Percentiles rank a stretch among this genome's conserved stretches.
phyloP scores from a whole-genome alignment of 2,329 filamentous ascomycete species.

The Thyridium curvatum region DNA sequence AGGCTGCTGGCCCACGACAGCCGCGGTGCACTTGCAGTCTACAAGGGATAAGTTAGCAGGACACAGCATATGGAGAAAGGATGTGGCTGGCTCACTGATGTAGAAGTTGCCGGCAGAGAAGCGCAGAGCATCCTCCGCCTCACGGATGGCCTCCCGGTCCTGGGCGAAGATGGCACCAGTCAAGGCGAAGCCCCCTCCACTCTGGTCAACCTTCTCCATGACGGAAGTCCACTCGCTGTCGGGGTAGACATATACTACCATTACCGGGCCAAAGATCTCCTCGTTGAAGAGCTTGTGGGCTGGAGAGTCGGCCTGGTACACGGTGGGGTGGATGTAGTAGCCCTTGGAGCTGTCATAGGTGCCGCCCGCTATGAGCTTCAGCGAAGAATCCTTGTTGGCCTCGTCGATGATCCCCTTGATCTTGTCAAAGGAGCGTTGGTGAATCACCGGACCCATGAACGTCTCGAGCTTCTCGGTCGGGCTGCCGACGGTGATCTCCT shows the following conservation, averaged over 20 bases:
- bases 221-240: slow-evolving; percentile 37
- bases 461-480: slow-evolving; percentile 63
- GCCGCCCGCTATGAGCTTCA: slow-evolving; percentile 70
- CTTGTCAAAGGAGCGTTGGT: slow-evolving; percentile 75
- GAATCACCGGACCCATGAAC: slow-evolving; percentile 86
- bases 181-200: slow-evolving; percentile 36
- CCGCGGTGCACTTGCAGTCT: slow-evolving; percentile 30
- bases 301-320: slow-evolving; percentile 71
- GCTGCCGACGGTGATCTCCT: slow-evolving; percentile 63
- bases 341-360: slow-evolving; percentile 72
- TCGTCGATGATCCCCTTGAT: slow-evolving; percentile 70
- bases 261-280: slow-evolving; percentile 78
- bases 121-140: slow-evolving; percentile 64
- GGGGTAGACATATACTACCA: slow-evolving; percentile 72
- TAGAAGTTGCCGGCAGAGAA: slow-evolving; percentile 80
- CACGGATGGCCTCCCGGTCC: slow-evolving; percentile 58
- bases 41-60: too few relatives aligned
- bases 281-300: slow-evolving; percentile 67
- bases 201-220: not conserved
- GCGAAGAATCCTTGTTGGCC: slow-evolving; percentile 67
- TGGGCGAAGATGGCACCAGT: slow-evolving; percentile 71
- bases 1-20: slow-evolving; percentile 67
- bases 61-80: too few relatives aligned
- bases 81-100: slow-evolving; percentile 60
- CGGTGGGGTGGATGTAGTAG: slow-evolving; percentile 78